Evolutionary conservation across 2,329 filamentous ascomycete genomes (phyloP), one percentile per base, ranked within the genome.

Genomic region (Cadophora sp.): DNA sequence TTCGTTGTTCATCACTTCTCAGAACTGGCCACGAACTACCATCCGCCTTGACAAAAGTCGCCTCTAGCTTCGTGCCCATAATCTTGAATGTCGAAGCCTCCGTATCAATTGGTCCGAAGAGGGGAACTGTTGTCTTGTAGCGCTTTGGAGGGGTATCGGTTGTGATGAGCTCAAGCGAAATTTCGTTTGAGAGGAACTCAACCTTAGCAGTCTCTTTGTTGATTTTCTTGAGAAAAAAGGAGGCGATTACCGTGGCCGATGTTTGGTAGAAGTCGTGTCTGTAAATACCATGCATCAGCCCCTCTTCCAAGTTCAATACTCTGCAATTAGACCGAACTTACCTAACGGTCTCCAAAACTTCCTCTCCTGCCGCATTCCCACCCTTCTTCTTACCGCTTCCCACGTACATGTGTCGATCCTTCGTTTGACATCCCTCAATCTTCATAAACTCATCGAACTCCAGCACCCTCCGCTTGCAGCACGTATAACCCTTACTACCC

Each of bases 361-460:
- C 93, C 80, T 97, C 93, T 0, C 85, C 87, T 47, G 79, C 76
- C 51, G 76, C 64, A 47, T 78, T 78, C 78, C 81, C 72, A 78
- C 77, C 82, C 80, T 93, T 92, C 73, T 86, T 87, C 72, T 88
- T 85, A 7, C 88, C 92, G 71, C 85, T 91, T 4, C 92, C 92
- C 41, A 98, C 85, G 76, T 97, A 99, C 72, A 97, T 80, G 82
- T 99, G 96, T 68, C 86, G 84, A 51, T 84, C 83, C 80, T 94
- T 96, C 51, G 91, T 94, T 78, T 89, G 89, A 81, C 96, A 99
- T 1, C 96, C 96, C 74, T 92, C 89, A 67, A 99, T 95, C 80
- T 92, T 96, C 89, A 99, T 89, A 81, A 99, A 99, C 80, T 98
- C 91, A 78, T 99, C 94, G 79, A 99, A 99, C 78, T 99, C 96